Percentiles rank a stretch among this genome's conserved stretches.
Evolutionary conservation across 148 eudicot species (phyloP).

Genomic region (Cornus controversa): DNA sequence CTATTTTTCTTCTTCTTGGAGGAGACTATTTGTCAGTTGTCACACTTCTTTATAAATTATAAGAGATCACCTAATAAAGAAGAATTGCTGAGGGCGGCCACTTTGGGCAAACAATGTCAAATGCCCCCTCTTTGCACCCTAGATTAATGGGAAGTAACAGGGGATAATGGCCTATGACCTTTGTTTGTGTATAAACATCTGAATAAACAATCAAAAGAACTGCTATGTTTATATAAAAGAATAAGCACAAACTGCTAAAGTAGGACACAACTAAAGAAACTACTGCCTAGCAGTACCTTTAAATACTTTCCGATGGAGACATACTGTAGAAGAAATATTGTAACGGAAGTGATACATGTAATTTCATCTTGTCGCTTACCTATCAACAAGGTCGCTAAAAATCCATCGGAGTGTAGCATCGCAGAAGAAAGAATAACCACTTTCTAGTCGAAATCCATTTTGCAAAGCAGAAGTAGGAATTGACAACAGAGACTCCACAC

Average conservation of each 20-base stretch:
- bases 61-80: too few species aligned
- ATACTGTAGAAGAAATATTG: not conserved
- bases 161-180: too few species aligned
- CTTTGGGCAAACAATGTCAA: too few species aligned
- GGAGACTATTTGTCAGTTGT: too few species aligned
- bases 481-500: slow-evolving; percentile 75
- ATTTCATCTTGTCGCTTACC: slow-evolving; percentile 43
- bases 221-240: slow-evolving; percentile 1
- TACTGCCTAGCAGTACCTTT: not conserved
- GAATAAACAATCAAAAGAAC: not conserved
- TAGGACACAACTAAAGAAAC: not conserved
- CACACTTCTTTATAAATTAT: too few species aligned
- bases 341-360: not conserved
- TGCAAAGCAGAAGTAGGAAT: slow-evolving; percentile 50
- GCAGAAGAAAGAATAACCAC: slow-evolving; percentile 47
- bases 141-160: too few species aligned
- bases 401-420: slow-evolving; percentile 44
- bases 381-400: slow-evolving; percentile 78
- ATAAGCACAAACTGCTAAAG: not conserved
- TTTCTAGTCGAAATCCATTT: slow-evolving; percentile 43
- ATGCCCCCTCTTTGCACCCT: too few species aligned
- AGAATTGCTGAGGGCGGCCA: not conserved
- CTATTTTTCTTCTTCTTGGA: too few species aligned
- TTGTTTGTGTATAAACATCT: too few species aligned
- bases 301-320: not conserved